Conservation (phyloP, 495 filamentous ascomycete genomes). For the Aspergillus panamensis region DNA sequence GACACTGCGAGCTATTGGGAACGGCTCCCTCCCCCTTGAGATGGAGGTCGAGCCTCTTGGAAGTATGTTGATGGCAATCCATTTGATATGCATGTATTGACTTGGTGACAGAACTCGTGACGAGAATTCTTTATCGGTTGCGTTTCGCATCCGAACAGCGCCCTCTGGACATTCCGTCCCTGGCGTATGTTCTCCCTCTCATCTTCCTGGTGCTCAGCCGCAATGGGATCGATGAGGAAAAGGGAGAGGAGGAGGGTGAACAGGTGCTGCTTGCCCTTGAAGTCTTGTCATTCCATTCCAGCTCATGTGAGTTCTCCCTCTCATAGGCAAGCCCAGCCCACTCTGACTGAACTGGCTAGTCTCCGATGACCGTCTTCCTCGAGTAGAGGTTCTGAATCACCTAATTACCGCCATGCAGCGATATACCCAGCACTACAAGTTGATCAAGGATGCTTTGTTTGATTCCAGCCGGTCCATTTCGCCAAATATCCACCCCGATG, state of each 20-base stretch:
- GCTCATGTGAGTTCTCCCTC: slow-evolving; percentile 49
- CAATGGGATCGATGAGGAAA: slow-evolving; percentile 68
- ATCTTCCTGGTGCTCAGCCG: slow-evolving; percentile 69
- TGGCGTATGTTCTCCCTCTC: slow-evolving; percentile 83
- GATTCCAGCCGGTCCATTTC: slow-evolving; percentile 80
- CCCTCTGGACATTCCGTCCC: slow-evolving; percentile 78
- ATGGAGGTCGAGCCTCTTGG: slow-evolving; percentile 76
- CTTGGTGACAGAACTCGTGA: slow-evolving; percentile 60
- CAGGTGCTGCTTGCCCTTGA: slow-evolving; percentile 90
- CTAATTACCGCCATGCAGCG: slow-evolving; percentile 79
- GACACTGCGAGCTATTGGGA: slow-evolving; percentile 71
- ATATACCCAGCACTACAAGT: slow-evolving; percentile 89
- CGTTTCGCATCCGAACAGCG: slow-evolving; percentile 88
- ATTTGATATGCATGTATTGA: slow-evolving; percentile 6
- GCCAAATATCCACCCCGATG: slow-evolving; percentile 63
- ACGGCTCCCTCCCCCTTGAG: slow-evolving; percentile 65
- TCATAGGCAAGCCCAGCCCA: too few relatives aligned
- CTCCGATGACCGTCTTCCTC: slow-evolving; percentile 68
- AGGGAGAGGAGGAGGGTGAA: slow-evolving; percentile 70
- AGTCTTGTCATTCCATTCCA: slow-evolving; percentile 82
- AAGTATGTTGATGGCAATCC: slow-evolving; percentile 23
- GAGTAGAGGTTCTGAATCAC: slow-evolving; percentile 62
- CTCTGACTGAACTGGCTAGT: slow-evolving; percentile 29
- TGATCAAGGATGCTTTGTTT: slow-evolving; percentile 84
- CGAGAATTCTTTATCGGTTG: slow-evolving; percentile 83